Evolutionary conservation across 2,329 filamentous ascomycete genomes (phyloP), one percentile per base, ranked within the genome.

Genomic region (Metarhizium album): DNA sequence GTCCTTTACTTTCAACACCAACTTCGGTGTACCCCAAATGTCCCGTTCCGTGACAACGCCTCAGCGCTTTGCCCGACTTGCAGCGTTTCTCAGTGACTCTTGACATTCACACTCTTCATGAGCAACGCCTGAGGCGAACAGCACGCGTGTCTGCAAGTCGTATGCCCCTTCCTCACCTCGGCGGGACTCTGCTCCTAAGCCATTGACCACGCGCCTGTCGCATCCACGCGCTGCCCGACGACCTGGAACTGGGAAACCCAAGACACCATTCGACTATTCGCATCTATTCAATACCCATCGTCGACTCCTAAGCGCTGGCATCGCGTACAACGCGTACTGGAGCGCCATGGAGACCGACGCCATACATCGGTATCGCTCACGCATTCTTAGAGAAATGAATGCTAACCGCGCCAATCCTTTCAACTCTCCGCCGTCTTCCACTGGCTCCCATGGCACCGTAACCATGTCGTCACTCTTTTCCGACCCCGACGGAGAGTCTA

Each of bases 371-470:
- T 73, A 71, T 65, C 70, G 70, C 59, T 73, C 71, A 59, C 71
- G 71, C 57, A 71, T 73, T 54, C 67, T 73, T 58, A 70, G 74
- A 63, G 74, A 76, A 65, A 75, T 76, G 72, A 71, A 73, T 46
- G 67, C 72, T 55, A 72, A 74, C 64, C 69, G 71, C 62, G 70
- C 76, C 53, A 76, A 79, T 62, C 76, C 76, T 5, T 79, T 78
- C 66, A 77, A 76, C 64, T 79, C 76, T 20, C 77, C 77, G 4
- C 76, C 76, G 20, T 78, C 76, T 6, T 80, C 76, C 6, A 79
- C 76, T 29, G 76, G 76, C 50, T 76, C 74, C 48, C 76, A 79
- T 64, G 76, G 76, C 61, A 78, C 75, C 54, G 70, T 79, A 55
- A 79, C 75, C 45, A 60, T 72, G 48, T 77, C 76, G 37, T 74